These are phyloP conservation scores for Quercus tomentella DNA, from an alignment of 331 rosid genomes.

Conservation along the genomic window DNA sequence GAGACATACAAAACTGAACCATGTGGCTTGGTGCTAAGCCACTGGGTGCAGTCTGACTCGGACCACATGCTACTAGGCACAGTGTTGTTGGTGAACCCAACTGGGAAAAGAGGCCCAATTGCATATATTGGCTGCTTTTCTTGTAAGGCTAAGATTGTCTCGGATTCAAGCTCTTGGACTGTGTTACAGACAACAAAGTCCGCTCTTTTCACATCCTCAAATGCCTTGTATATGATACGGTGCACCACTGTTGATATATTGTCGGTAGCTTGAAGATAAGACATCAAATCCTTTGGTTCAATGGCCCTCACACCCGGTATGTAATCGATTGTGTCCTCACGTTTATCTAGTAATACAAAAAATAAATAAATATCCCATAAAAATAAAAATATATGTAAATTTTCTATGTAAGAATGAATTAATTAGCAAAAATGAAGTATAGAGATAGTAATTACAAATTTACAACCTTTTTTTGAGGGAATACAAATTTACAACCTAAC, in stretches of 20 bases:
- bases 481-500: too few species aligned
- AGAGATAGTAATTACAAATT: too few species aligned
- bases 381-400: too few species aligned
- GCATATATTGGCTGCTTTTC: constrained; percentile 19
- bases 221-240: constrained; percentile 14
- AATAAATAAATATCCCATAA: not conserved
- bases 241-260: not conserved
- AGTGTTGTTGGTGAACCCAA: constrained; percentile 1
- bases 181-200: constrained; percentile 26
- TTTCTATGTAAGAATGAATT: too few species aligned
- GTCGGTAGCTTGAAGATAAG: constrained; percentile 19
- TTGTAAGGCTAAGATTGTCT: constrained; percentile 21
- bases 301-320: constrained; percentile 24
- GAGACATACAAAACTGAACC: constrained; percentile 20
- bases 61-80: constrained; percentile 24
- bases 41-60: constrained; percentile 22
- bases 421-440: too few species aligned
- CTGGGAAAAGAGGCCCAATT: constrained; percentile 22
- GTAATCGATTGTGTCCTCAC: constrained; percentile 17
- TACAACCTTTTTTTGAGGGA: too few species aligned
- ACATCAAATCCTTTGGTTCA: constrained; percentile 26
- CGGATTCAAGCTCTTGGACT: constrained; percentile 28
- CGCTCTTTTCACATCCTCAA: constrained; percentile 9
- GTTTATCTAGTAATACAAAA: not conserved
- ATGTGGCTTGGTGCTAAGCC: constrained; percentile 18